Conservation (phyloP, 257 asterid species). For the Plantago ovata region DNA sequence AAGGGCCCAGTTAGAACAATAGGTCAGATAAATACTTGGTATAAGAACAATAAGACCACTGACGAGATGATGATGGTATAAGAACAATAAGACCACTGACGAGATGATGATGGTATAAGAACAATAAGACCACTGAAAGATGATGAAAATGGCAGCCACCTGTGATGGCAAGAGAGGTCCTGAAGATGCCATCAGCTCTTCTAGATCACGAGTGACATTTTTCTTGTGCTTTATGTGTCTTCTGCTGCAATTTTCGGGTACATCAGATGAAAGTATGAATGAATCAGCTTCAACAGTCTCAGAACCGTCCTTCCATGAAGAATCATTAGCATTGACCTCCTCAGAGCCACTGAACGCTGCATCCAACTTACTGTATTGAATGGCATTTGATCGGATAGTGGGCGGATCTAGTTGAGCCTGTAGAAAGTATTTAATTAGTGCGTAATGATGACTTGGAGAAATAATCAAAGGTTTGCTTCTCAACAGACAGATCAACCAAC, state of each 20-base stretch:
- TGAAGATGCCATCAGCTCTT: slow-evolving; percentile 27
- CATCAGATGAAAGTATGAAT: too few species aligned
- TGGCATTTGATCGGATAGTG: slow-evolving; percentile 35
- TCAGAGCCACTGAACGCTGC: slow-evolving; percentile 41
- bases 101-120: too few species aligned
- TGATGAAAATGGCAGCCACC: slow-evolving; percentile 37
- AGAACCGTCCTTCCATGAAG: slow-evolving; percentile 36
- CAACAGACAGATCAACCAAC: too few species aligned
- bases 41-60: too few species aligned
- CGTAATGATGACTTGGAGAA: not conserved
- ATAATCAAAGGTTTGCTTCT: too few species aligned
- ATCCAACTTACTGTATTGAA: slow-evolving; percentile 34
- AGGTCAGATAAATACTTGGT: not conserved
- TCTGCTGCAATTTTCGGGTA: slow-evolving; percentile 27
- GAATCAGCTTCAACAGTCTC: slow-evolving; percentile 47
- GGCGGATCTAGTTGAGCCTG: slow-evolving; percentile 38
- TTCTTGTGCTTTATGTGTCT: slow-evolving; percentile 20
- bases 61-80: too few species aligned
- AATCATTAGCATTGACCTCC: slow-evolving; percentile 51
- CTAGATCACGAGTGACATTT: slow-evolving; percentile 27
- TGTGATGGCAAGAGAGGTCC: slow-evolving; percentile 80
- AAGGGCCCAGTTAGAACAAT: slow-evolving; percentile 1
- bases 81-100: too few species aligned
- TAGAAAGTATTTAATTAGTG: slow-evolving; percentile 15
- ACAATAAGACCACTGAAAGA: slow-evolving; percentile 7